These are phyloP conservation scores for Fusarium sororula DNA, from an alignment of 2,329 filamentous ascomycete species.

Conservation along the genomic window DNA sequence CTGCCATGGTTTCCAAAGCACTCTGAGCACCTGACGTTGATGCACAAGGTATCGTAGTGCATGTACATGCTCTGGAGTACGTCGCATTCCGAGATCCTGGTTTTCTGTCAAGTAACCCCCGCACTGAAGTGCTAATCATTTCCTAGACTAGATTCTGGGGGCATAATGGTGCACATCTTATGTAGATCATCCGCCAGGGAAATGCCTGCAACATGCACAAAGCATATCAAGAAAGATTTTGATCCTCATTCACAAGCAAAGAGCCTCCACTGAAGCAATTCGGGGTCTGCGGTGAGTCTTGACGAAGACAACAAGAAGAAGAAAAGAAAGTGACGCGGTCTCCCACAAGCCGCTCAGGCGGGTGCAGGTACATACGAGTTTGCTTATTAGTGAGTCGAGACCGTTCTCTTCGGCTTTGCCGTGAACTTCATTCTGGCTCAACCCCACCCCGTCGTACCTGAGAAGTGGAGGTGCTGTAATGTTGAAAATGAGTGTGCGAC, in stretches of 20 bases:
- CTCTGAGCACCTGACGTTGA: not conserved
- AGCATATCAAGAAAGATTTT: not conserved
- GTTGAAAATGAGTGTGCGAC: constrained; percentile 12
- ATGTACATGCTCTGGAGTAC: not conserved
- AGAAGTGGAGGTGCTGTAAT: constrained; percentile 34
- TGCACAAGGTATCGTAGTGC: not conserved
- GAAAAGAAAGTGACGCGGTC: not conserved
- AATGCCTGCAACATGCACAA: constrained; percentile 8
- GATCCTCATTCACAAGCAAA: not conserved
- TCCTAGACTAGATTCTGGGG: constrained; percentile 19
- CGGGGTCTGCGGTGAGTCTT: not conserved
- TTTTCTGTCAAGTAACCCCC: constrained; percentile 16
- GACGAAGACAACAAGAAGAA: not conserved
- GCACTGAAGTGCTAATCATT: constrained; percentile 19
- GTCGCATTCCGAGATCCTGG: constrained; percentile 12
- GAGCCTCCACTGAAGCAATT: not conserved
- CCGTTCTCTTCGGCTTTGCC: constrained; percentile 43
- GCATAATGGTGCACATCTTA: constrained; percentile 43
- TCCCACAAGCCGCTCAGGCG: constrained; percentile 23
- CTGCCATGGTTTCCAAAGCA: not conserved
- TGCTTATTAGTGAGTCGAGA: constrained; percentile 37
- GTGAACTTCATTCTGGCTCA: constrained; percentile 34
- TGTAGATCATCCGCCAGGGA: constrained; percentile 38
- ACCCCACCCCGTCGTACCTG: constrained; percentile 40
- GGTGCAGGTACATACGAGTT: constrained; percentile 14